Percentiles rank a stretch among this genome's conserved stretches.
Evolutionary conservation across 1,284 basidiomycete species (phyloP).

Genomic region (Trichosporon coremiiforme): DNA sequence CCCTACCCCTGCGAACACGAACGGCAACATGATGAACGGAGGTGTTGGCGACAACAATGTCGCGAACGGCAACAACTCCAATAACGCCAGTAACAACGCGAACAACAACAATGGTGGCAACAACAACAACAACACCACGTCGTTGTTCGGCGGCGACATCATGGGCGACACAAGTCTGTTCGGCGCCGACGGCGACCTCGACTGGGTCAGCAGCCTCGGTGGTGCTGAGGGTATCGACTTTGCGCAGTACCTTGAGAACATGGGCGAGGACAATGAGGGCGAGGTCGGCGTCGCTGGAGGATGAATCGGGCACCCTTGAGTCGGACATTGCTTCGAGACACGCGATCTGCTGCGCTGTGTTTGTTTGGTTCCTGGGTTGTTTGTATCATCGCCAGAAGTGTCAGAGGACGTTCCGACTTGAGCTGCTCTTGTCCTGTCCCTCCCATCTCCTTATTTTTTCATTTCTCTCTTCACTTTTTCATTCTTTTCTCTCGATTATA

Average conservation of each 20-base stretch:
- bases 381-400: background rate
- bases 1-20: conserved; percentile 11
- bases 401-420: background rate
- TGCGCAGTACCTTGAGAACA: conserved; percentile 43
- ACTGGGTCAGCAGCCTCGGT: conserved; percentile 27
- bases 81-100: conserved; percentile 6
- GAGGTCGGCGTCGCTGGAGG: conserved; percentile 35
- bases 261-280: conserved; percentile 45
- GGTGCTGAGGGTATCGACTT: conserved; percentile 41
- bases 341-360: background rate
- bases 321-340: background rate
- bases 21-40: background rate
- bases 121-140: conserved; percentile 11
- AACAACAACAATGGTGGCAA: background rate
- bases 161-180: conserved; percentile 24
- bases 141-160: conserved; percentile 23
- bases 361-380: background rate
- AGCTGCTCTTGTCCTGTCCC: background rate
- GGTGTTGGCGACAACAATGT: conserved; percentile 20
- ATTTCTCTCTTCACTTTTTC: background rate
- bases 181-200: conserved; percentile 27
- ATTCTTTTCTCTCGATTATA: conserved; percentile 12
- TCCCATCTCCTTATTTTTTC: conserved; percentile 3
- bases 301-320: background rate
- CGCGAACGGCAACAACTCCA: background rate